Evolutionary conservation across 2,329 filamentous ascomycete genomes (phyloP).

Genomic region (Pyrenophora tritici-repentis): DNA sequence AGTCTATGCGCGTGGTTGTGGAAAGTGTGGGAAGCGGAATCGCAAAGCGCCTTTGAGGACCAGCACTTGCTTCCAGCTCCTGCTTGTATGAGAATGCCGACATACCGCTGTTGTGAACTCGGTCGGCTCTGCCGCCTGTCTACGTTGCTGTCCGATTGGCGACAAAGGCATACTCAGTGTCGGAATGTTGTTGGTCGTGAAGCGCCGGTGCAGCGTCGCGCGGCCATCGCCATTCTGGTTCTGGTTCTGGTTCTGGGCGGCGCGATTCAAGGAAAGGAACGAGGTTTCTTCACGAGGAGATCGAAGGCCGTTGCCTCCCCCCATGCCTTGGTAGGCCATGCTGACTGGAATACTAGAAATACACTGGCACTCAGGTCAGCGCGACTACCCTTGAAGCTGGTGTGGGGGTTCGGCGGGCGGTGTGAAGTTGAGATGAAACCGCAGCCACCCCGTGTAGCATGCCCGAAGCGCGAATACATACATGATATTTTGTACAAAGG

Average conservation of each 20-base stretch:
- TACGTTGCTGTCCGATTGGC: constrained; percentile 60
- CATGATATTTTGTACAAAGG: constrained; percentile 37
- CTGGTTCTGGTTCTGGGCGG: constrained; percentile 60
- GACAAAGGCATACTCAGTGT: constrained; percentile 74
- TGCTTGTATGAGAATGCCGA: constrained; percentile 27
- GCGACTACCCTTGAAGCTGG: constrained; percentile 22
- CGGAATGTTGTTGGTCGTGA: constrained; percentile 86
- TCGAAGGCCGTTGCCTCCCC: constrained; percentile 74
- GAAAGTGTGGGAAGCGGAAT: background rate
- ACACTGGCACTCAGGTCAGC: constrained; percentile 45
- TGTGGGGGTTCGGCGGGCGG: constrained; percentile 45
- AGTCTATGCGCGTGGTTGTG: background rate
- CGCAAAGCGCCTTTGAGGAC: constrained; percentile 4
- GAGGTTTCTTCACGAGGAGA: constrained; percentile 76
- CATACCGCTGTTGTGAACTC: constrained; percentile 60
- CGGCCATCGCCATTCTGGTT: constrained; percentile 69
- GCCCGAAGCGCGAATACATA: constrained; percentile 23
- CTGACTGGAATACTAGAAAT: constrained; percentile 42
- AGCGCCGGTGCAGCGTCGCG: constrained; percentile 81
- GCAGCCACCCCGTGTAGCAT: constrained; percentile 18
- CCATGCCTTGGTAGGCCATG: constrained; percentile 70
- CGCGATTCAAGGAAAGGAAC: constrained; percentile 72
- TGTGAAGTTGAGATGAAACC: constrained; percentile 32
- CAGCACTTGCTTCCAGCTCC: constrained; percentile 6
- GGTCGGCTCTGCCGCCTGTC: constrained; percentile 59